Evolutionary conservation across 2,329 filamentous ascomycete species (phyloP).

Genomic region (Catunica adiposa): DNA sequence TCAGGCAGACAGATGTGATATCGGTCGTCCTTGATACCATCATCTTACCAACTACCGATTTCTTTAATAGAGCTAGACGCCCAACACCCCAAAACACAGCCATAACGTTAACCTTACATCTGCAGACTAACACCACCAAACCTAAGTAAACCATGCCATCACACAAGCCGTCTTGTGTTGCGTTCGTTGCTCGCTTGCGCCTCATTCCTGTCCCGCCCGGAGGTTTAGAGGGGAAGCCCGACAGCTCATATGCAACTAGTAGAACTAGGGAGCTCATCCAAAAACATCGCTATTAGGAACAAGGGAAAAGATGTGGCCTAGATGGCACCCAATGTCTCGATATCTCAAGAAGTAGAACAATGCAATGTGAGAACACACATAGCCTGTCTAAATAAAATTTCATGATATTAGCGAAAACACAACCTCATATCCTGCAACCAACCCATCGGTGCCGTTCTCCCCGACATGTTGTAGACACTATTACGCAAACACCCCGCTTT

Average conservation of each 20-base stretch:
- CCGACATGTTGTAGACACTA: no score
- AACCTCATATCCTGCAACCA: no score
- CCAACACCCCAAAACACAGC: background rate
- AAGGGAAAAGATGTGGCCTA: background rate
- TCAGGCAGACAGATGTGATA: background rate
- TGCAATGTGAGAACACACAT: background rate
- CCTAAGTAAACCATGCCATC: background rate
- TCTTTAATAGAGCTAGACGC: no score
- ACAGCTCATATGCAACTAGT: background rate
- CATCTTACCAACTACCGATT: background rate
- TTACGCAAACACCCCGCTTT: no score
- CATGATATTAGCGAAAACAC: no score
- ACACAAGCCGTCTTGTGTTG: background rate
- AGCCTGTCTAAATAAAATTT: no score
- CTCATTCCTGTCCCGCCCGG: background rate
- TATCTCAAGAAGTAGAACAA: background rate
- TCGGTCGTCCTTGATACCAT: background rate
- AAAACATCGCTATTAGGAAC: background rate
- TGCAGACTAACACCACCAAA: background rate
- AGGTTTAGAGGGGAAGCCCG: slow-evolving; percentile 2
- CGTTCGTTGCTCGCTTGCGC: background rate
- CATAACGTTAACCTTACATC: background rate
- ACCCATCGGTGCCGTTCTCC: no score
- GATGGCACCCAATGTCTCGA: background rate
- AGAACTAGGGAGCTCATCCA: background rate